Conservation (phyloP, 331 rosid genomes). For the Malus hybrid region DNA sequence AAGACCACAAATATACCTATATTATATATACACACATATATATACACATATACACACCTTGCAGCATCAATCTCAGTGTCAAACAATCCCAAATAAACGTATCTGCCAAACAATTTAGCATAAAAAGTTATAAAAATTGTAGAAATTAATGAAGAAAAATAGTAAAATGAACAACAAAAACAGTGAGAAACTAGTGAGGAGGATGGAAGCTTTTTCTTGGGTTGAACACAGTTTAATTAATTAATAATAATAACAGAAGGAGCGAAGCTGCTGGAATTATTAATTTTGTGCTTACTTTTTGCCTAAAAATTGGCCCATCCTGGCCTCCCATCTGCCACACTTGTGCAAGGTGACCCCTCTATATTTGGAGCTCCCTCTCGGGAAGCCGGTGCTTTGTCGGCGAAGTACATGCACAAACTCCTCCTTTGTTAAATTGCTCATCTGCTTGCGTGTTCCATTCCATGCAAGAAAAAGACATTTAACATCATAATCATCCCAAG, state of each 20-base stretch:
- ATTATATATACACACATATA: neutral
- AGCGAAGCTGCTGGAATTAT: neutral
- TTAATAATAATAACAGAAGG: neutral
- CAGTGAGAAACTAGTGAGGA: neutral
- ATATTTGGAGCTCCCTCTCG: conserved; percentile 96
- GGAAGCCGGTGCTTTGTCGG: conserved; percentile 98
- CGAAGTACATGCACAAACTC: conserved; percentile 99
- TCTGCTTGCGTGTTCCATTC: conserved; percentile 30
- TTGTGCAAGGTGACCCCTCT: conserved; percentile 98
- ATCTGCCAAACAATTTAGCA: conserved; percentile 35
- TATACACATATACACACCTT: conserved; percentile 32
- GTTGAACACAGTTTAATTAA: neutral
- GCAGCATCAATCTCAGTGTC: conserved; percentile 97
- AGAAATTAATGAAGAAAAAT: neutral
- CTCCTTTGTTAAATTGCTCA: conserved; percentile 88
- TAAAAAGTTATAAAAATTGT: neutral
- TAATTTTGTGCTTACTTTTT: conserved; percentile 53
- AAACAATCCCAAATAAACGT: conserved; percentile 86
- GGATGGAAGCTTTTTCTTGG: neutral
- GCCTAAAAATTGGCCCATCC: conserved; percentile 98
- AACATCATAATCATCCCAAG: neutral
- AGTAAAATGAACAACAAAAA: neutral
- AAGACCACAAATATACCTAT: neutral
- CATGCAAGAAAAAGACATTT: neutral
- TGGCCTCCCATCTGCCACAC: conserved; percentile 99